Conservation (phyloP, 495 filamentous ascomycete species). For the Cetradonia linearis region DNA sequence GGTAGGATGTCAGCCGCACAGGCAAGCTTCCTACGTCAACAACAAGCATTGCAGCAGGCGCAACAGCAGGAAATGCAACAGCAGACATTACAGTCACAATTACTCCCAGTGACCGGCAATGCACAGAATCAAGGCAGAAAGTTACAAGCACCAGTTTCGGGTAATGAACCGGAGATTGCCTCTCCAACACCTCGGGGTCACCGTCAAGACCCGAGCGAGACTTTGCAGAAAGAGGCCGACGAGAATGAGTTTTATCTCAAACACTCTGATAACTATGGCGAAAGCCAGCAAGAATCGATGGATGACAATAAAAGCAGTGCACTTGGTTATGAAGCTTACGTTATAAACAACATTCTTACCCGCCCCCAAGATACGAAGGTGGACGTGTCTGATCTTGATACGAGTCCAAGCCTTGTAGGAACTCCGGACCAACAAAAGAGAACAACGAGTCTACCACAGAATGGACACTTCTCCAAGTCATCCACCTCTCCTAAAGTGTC, state of each 20-base stretch:
- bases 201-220: constrained; percentile 56
- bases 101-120: constrained; percentile 40
- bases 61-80: constrained; percentile 43
- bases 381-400: constrained; percentile 41
- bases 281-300: neutral
- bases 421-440: neutral
- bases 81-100: constrained; percentile 33
- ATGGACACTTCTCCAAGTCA: constrained; percentile 35
- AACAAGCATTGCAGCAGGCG: constrained; percentile 49
- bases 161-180: constrained; percentile 42
- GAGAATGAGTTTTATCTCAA: constrained; percentile 68
- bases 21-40: constrained; percentile 36
- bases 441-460: neutral
- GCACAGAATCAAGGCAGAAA: neutral
- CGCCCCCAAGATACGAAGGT: constrained; percentile 37
- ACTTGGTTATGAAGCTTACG: neutral
- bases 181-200: constrained; percentile 56
- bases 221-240: constrained; percentile 75
- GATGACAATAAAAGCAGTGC: constrained; percentile 47
- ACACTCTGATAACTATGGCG: constrained; percentile 56
- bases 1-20: constrained; percentile 5
- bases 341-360: neutral
- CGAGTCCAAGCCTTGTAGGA: constrained; percentile 35
- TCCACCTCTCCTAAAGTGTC: constrained; percentile 50
- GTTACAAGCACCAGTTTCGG: neutral